Percentiles rank a stretch among this genome's conserved stretches.
Conservation (phyloP, 2,329 filamentous ascomycete genomes). For the Gliomastix tumulicola region DNA sequence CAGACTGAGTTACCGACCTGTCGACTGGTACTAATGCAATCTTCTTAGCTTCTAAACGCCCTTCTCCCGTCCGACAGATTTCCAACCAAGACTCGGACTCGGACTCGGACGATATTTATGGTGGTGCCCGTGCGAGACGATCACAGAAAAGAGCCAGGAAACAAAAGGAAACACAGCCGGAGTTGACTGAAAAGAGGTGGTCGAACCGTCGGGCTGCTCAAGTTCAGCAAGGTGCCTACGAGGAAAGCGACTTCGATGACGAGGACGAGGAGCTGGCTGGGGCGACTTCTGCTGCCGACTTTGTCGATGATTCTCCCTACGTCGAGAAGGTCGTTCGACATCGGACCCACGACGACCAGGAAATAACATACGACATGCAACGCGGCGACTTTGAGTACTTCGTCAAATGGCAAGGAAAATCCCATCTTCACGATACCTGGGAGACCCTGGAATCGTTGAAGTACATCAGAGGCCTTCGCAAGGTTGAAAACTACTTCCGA, state of each 20-base stretch:
- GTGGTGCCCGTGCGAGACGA: conserved; percentile 63
- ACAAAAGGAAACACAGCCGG: conserved; percentile 60
- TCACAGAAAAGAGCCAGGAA: conserved; percentile 72
- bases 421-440: conserved; percentile 95
- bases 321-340: conserved; percentile 91
- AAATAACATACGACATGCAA: conserved; percentile 47
- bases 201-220: conserved; percentile 80
- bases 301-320: conserved; percentile 73
- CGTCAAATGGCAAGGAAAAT: conserved; percentile 96
- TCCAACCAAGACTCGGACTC: conserved; percentile 58
- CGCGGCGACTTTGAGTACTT: conserved; percentile 80
- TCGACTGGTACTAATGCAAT: no score
- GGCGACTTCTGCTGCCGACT: conserved; percentile 61
- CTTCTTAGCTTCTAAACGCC: conserved; percentile 49
- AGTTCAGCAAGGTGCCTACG: conserved; percentile 54
- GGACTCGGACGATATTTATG: conserved; percentile 67
- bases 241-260: conserved; percentile 61
- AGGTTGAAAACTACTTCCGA: conserved; percentile 90
- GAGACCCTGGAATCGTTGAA: conserved; percentile 70
- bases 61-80: conserved; percentile 47
- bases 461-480: conserved; percentile 76
- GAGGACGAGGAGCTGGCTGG: conserved; percentile 50
- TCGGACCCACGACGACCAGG: conserved; percentile 63
- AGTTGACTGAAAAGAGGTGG: conserved; percentile 78
- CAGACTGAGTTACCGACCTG: neutral